phyloP scores from a whole-genome alignment of 2,329 filamentous ascomycete genomes.

The Didymellaceae sp. region DNA sequence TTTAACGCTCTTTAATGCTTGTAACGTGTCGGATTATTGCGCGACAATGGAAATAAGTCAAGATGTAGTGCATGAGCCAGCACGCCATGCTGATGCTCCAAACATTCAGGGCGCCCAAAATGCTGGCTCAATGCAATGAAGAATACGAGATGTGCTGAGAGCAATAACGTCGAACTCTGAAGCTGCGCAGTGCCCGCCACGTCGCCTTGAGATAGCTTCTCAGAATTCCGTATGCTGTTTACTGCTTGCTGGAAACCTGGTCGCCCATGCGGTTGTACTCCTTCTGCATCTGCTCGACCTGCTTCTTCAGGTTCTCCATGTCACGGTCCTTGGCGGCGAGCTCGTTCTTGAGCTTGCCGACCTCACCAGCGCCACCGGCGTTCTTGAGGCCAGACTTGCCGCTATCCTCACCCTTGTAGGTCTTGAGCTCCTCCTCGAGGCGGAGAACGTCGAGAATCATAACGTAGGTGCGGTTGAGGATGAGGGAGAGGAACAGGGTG shows the following conservation, averaged over 20 bases:
- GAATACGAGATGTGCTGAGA: conserved; percentile 1
- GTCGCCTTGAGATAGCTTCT: conserved; percentile 17
- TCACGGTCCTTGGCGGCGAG: conserved; percentile 79
- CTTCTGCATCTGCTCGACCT: conserved; percentile 79
- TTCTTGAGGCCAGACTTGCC: conserved; percentile 68
- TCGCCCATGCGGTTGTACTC: conserved; percentile 90
- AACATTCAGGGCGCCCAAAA: background rate
- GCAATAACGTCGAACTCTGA: conserved; percentile 16
- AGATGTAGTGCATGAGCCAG: conserved; percentile 1
- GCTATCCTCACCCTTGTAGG: conserved; percentile 72
- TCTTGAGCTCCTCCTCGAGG: conserved; percentile 90
- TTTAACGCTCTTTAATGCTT: conserved; percentile 5
- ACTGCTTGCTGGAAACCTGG: conserved; percentile 71
- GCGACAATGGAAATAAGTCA: conserved; percentile 11
- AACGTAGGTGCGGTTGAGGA: conserved; percentile 98
- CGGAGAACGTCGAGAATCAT: conserved; percentile 94
- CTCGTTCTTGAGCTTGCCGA: conserved; percentile 71
- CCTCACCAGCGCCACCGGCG: conserved; percentile 76
- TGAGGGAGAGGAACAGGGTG: conserved; percentile 97
- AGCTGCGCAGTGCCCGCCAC: conserved; percentile 15
- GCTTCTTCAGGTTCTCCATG: conserved; percentile 88
- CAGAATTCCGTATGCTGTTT: conserved; percentile 10
- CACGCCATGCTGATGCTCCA: background rate
- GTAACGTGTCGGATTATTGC: conserved; percentile 1
- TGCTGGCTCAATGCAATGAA: background rate